phyloP scores from a whole-genome alignment of 768 basidiomycete species.

The Favolaschia claudopus region DNA sequence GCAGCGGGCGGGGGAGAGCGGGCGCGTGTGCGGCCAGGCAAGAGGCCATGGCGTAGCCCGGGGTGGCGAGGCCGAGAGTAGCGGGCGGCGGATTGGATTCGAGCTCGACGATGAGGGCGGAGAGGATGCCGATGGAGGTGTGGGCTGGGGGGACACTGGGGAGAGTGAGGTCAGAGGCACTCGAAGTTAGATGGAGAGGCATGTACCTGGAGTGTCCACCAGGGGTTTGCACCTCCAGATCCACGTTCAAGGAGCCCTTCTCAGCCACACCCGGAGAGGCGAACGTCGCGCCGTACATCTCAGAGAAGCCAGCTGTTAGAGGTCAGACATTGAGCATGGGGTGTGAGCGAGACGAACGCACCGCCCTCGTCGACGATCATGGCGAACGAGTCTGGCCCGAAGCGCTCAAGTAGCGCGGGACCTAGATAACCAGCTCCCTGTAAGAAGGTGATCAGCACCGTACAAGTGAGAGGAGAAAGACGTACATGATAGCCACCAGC shows the following conservation, averaged over 20 bases:
- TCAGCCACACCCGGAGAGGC: constrained; percentile 55
- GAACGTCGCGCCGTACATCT: constrained; percentile 44
- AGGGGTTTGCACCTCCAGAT: constrained; percentile 48
- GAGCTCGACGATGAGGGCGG: constrained; percentile 56
- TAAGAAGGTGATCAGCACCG: not conserved
- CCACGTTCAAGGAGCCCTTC: constrained; percentile 55
- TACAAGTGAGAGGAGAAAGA: not conserved
- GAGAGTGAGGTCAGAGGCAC: not conserved
- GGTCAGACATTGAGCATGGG: not conserved
- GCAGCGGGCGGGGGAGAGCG: constrained; percentile 43
- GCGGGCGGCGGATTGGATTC: constrained; percentile 54
- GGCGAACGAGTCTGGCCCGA: constrained; percentile 62
- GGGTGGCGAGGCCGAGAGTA: constrained; percentile 41
- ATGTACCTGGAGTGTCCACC: constrained; percentile 70
- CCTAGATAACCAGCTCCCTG: constrained; percentile 51
- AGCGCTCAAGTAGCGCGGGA: constrained; percentile 49
- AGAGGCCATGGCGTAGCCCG: constrained; percentile 38
- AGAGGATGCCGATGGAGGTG: constrained; percentile 63
- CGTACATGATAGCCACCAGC: constrained; percentile 42
- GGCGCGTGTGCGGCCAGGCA: constrained; percentile 61
- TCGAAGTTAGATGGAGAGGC: constrained; percentile 56
- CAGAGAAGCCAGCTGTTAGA: constrained; percentile 18
- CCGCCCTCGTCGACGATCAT: constrained; percentile 73
- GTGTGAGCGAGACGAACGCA: not conserved
- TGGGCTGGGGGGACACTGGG: constrained; percentile 22